Base-by-base conservation (phyloP, 164 flowering plant species). In the Kalanchoe fedtschenkoi region DNA sequence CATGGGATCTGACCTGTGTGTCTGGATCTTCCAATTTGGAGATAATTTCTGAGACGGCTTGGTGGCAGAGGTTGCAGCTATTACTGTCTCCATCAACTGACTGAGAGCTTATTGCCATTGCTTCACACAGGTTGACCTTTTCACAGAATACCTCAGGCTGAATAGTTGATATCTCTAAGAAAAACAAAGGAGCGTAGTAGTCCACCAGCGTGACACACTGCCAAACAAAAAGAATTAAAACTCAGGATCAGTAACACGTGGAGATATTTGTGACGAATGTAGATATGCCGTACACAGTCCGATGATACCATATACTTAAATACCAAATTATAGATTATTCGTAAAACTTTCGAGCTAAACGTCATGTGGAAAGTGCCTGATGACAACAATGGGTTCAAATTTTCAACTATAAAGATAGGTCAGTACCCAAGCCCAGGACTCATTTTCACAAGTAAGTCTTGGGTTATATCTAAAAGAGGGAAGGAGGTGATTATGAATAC, bases 11-110 rank as follows among this genome's bases (percentile, higher is more conserved):
- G 69, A 95, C 99, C 97, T 95, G 84, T 19, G 88, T 84, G 58
- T 91, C 97, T 47, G 99, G 99, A 76, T 95, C 95, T 71, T 89
- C 81, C 71, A 95, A 71, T 79, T 83, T 89, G 22, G 29, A 58
- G 24, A 81, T 30, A 51, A 80, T 56, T 71, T 91, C 87, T 6
- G 75, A 72, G 55, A 91, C 74, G 58, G 85, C 79, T 8, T 44
- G 71, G 58, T 84, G 89, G 74, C 99, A 95, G 35, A 84, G 6
- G 2, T 58, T 76, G 71, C 99, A 95, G 62, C 78, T 77, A 62
- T n/a, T n/a, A n/a, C n/a, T n/a, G n/a, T 83, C 72, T 58, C 66
- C 67, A 5, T 63, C 65, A 21, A 47, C 55, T 22, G 68, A 66
- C 19, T 66, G 59, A 65, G 78, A 66, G 44, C 70, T 16, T 37